phyloP scores from a whole-genome alignment of 164 flowering plant species.

The Echeveria elegans region DNA sequence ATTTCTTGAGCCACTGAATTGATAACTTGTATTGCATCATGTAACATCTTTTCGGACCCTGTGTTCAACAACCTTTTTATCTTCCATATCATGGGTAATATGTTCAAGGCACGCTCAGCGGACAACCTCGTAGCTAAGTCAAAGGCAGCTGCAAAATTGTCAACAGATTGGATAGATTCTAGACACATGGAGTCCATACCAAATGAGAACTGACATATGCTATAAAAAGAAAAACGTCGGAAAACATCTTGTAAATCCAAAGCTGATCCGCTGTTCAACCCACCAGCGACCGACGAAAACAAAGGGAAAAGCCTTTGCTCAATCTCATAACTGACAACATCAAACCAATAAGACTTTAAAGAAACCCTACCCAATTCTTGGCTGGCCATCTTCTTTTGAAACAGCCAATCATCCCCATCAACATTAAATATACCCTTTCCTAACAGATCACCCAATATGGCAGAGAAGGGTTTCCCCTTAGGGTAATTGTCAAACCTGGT shows the following conservation, averaged over 20 bases:
- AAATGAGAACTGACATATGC: conserved; percentile 40
- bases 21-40: conserved; percentile 27
- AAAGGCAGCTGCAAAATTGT: conserved; percentile 41
- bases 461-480: conserved; percentile 44
- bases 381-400: conserved; percentile 40
- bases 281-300: conserved; percentile 9
- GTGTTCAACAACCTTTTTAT: conserved; percentile 31
- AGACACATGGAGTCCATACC: conserved; percentile 48
- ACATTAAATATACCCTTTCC: conserved; percentile 57
- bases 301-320: conserved; percentile 29
- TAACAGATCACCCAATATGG: conserved; percentile 40
- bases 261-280: neutral
- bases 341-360: conserved; percentile 22
- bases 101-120: conserved; percentile 34
- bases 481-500: conserved; percentile 50
- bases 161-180: conserved; percentile 21
- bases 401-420: conserved; percentile 46
- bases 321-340: conserved; percentile 27
- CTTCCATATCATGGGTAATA: conserved; percentile 42
- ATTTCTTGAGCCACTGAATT: conserved; percentile 34
- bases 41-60: conserved; percentile 39
- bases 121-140: conserved; percentile 45
- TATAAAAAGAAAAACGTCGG: conserved; percentile 41
- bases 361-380: conserved; percentile 31
- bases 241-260: conserved; percentile 58